Conservation (phyloP, 164 flowering plant species). For the Sedum album region DNA sequence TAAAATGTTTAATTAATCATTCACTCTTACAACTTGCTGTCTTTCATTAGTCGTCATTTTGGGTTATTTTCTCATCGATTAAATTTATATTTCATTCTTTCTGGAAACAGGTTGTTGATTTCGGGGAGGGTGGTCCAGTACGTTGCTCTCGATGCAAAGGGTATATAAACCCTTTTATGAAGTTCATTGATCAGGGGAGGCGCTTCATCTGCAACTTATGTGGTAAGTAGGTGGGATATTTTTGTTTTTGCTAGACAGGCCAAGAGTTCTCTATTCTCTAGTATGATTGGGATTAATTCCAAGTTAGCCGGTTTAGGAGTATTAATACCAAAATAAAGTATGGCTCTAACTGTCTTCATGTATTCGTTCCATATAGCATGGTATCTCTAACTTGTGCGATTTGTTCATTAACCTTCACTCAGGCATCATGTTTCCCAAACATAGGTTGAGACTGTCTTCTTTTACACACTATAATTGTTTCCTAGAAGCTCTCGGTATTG, state of each 20-base stretch:
- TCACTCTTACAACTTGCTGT: neutral
- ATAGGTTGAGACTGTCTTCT: no score
- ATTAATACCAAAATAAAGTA: no score
- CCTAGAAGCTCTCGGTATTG: neutral
- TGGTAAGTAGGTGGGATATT: constrained; percentile 43
- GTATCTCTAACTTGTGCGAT: neutral
- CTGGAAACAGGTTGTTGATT: constrained; percentile 69
- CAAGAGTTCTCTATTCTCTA: neutral
- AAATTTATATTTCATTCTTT: neutral
- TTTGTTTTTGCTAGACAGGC: neutral
- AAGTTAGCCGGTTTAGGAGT: neutral
- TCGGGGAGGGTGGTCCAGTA: constrained; percentile 96
- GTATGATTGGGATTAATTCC: neutral
- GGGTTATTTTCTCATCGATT: neutral
- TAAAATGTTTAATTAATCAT: neutral
- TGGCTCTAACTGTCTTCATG: no score
- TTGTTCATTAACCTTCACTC: neutral
- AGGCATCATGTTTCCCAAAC: neutral
- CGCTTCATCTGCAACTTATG: constrained; percentile 91
- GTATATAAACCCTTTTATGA: constrained; percentile 95
- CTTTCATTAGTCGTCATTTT: neutral
- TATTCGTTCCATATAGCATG: neutral
- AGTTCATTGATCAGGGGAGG: constrained; percentile 90
- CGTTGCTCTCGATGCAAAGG: constrained; percentile 98
- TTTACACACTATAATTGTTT: neutral